Conservation (phyloP, 805 yeast species). For the Lachancea fermentati region DNA sequence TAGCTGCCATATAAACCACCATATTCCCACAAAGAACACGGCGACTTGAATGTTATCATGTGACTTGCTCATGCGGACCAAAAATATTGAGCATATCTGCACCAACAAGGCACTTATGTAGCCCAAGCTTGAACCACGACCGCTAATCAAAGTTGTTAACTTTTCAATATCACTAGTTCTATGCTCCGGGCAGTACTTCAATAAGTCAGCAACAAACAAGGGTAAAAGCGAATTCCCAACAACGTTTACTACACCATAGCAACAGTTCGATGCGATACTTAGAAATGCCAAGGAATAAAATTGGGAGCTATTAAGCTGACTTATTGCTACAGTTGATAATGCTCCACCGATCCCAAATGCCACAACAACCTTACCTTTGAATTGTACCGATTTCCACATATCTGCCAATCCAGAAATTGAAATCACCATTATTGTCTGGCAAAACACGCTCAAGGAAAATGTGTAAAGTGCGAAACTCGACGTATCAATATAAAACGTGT, state of each 20-base stretch:
- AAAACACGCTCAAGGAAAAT: slow-evolving; percentile 61
- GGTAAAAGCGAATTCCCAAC: slow-evolving; percentile 76
- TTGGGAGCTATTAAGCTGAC: slow-evolving; percentile 25
- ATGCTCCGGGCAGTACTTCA: slow-evolving; percentile 16
- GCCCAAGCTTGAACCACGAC: slow-evolving; percentile 67
- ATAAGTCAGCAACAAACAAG: slow-evolving; percentile 44
- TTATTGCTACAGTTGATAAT: slow-evolving; percentile 44
- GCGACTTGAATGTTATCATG: slow-evolving; percentile 45
- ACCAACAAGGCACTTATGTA: slow-evolving; percentile 64
- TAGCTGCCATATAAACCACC: slow-evolving; percentile 73
- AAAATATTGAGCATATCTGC: slow-evolving; percentile 52
- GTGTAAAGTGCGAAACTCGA: slow-evolving; percentile 71
- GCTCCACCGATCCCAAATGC: slow-evolving; percentile 58
- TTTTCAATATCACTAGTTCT: slow-evolving; percentile 11
- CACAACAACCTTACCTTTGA: slow-evolving; percentile 51
- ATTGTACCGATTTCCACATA: slow-evolving; percentile 39
- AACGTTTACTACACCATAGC: slow-evolving; percentile 74
- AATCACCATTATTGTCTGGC: slow-evolving; percentile 66
- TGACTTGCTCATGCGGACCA: slow-evolving; percentile 33
- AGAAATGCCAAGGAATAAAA: slow-evolving; percentile 37
- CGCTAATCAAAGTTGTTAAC: slow-evolving; percentile 49
- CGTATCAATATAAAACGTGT: slow-evolving; percentile 54
- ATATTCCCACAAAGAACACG: slow-evolving; percentile 57
- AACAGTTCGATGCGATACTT: slow-evolving; percentile 58
- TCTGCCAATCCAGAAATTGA: slow-evolving; percentile 71